Evolutionary conservation across 257 asterid species (phyloP), one percentile per base, ranked within the genome.

Genomic region (Scutellaria galericulata): DNA sequence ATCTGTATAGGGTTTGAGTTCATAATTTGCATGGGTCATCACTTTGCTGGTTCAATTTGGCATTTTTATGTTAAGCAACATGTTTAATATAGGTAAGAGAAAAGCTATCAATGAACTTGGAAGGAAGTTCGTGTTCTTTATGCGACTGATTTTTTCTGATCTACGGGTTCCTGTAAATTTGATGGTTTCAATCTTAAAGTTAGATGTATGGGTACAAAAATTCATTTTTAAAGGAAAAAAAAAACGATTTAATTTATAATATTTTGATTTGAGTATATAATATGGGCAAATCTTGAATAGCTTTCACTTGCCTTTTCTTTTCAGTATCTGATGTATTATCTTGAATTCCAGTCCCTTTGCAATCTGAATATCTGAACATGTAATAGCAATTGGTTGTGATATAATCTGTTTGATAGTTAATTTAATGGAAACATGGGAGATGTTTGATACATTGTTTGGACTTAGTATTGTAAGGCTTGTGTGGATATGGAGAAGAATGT

Each of bases 121-220:
- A 3, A 12, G 15, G 52, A n/a, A 55, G 40, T 58, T 12, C 51
- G 39, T 50, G 31, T 47, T 22, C 4, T 50, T 24, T 50, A 2
- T 18, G 22, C 10, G 54, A 54, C 5, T 41, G 35, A 6, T 27
- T 44, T 14, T 10, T 18, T 63, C 46, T 22, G 73, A 70, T 77
- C n/a, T 46, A 45, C 62, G 50, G 66, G 15, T 70, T 70, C 22
- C 7, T 1, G n/a, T 41, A 9, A 7, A n/a, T 35, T 35, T 37
- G 46, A 53, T 67, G 37, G 60, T 69, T 76, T 69, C 24, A 45
- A 62, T 74, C 18, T 57, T 1, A 7, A 66, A 65, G 46, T 31
- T 11, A 5, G 37, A 54, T 65, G 5, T 7, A 9, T 7, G 12
- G 31, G 15, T 12, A 50, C 7, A 7, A 39, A 10, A 44, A 3